Conservation (phyloP, 2,329 filamentous ascomycete genomes). For the Calcarisporium arbuscula region DNA sequence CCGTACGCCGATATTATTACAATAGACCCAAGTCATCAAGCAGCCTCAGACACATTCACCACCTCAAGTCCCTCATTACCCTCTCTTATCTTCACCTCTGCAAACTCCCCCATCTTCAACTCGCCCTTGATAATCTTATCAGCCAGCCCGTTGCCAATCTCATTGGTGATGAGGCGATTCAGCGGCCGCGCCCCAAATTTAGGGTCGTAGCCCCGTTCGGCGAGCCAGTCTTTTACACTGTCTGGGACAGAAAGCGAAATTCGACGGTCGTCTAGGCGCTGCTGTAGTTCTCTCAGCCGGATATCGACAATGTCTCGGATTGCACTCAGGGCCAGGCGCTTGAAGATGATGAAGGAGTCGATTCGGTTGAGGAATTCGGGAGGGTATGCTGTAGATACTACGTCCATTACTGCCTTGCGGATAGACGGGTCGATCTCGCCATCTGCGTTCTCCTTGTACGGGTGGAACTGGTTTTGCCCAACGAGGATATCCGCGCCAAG, state of each 20-base stretch:
- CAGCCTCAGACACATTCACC: slow-evolving; percentile 14
- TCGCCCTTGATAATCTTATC: slow-evolving; percentile 87
- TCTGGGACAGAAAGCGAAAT: slow-evolving; percentile 68
- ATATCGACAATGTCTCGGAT: slow-evolving; percentile 93
- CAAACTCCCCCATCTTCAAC: slow-evolving; percentile 68
- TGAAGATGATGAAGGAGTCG: slow-evolving; percentile 96
- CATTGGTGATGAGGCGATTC: slow-evolving; percentile 82
- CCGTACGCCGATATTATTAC: no score
- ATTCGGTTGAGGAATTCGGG: slow-evolving; percentile 96
- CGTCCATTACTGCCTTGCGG: slow-evolving; percentile 79
- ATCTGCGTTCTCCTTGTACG: slow-evolving; percentile 54
- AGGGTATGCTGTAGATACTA: slow-evolving; percentile 68
- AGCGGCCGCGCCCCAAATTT: slow-evolving; percentile 85
- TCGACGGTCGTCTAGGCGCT: slow-evolving; percentile 74
- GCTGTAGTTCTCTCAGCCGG: slow-evolving; percentile 75
- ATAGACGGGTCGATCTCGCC: slow-evolving; percentile 68
- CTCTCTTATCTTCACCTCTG: slow-evolving; percentile 61
- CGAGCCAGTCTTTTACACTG: slow-evolving; percentile 77
- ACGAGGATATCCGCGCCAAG: slow-evolving; percentile 89
- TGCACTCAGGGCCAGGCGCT: slow-evolving; percentile 69
- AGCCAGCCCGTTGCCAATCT: slow-evolving; percentile 83
- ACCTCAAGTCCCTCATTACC: slow-evolving; percentile 55
- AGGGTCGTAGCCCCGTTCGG: slow-evolving; percentile 83
- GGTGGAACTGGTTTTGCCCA: slow-evolving; percentile 59
- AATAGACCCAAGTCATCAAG: slow-evolving; percentile 1